Evolutionary conservation across 306 rosid species (phyloP).

Genomic region (Morella rubra): DNA sequence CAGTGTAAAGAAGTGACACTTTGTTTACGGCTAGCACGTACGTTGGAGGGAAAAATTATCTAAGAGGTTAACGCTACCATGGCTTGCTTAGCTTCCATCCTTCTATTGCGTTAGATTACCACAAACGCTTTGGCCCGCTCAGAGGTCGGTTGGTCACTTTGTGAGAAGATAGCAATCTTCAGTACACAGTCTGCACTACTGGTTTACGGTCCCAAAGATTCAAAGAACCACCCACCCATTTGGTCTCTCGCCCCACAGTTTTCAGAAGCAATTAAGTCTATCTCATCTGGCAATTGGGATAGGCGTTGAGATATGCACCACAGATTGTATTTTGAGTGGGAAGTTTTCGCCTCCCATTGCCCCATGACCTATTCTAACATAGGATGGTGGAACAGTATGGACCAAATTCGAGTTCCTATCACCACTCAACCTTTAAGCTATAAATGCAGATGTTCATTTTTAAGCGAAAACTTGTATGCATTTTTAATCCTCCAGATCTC

Average conservation of each 20-base stretch:
- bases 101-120: too few species aligned
- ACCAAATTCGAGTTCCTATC: neutral
- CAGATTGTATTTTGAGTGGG: neutral
- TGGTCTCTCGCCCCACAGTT: too few species aligned
- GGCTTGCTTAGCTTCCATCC: too few species aligned
- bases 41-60: neutral
- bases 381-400: neutral
- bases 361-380: neutral
- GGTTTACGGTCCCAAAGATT: too few species aligned
- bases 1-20: neutral
- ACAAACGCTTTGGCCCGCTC: too few species aligned
- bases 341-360: neutral
- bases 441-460: neutral
- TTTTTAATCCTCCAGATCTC: neutral
- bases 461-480: neutral
- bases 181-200: too few species aligned
- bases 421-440: neutral
- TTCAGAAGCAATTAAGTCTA: neutral
- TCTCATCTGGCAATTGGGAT: neutral
- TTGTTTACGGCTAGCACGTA: too few species aligned
- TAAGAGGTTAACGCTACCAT: neutral
- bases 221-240: too few species aligned
- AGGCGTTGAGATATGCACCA: neutral
- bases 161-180: neutral
- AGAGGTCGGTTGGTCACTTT: neutral